Percentiles rank a stretch among this genome's conserved stretches.
Conservation (phyloP, 192 early-diverging fungal genomes). For the Entomortierella lignicola region DNA sequence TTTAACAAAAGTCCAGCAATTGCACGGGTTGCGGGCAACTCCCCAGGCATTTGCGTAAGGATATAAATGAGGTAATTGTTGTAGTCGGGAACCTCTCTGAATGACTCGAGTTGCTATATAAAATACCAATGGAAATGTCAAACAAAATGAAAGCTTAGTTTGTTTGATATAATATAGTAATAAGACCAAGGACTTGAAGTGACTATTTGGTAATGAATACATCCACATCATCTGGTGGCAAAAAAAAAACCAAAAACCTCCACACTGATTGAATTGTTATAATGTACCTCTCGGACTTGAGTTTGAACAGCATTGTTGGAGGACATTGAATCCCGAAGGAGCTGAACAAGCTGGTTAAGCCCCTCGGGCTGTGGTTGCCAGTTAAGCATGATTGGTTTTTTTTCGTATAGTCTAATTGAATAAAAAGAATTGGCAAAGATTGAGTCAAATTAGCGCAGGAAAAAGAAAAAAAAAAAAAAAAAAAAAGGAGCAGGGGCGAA, state of each 20-base stretch:
- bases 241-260: neutral
- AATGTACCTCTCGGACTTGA: slow-evolving; percentile 80
- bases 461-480: neutral
- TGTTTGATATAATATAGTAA: neutral
- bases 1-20: slow-evolving; percentile 89
- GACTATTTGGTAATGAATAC: neutral
- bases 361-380: slow-evolving; percentile 87
- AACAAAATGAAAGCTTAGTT: neutral
- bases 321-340: slow-evolving; percentile 80
- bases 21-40: slow-evolving; percentile 74
- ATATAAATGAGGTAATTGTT: slow-evolving; percentile 92
- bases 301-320: slow-evolving; percentile 75
- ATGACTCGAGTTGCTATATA: slow-evolving; percentile 77
- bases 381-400: slow-evolving; percentile 47
- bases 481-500: neutral
- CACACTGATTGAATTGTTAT: neutral
- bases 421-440: neutral
- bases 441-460: neutral
- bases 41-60: slow-evolving; percentile 77
- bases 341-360: slow-evolving; percentile 79
- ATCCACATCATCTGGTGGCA: slow-evolving; percentile 27
- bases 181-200: neutral
- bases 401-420: slow-evolving; percentile 4
- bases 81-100: slow-evolving; percentile 87
- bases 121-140: neutral